A percentile compares a stretch with the other conserved stretches of the same genome.
Conservation (phyloP, 257 asterid genomes). For the Linaria vulgaris region DNA sequence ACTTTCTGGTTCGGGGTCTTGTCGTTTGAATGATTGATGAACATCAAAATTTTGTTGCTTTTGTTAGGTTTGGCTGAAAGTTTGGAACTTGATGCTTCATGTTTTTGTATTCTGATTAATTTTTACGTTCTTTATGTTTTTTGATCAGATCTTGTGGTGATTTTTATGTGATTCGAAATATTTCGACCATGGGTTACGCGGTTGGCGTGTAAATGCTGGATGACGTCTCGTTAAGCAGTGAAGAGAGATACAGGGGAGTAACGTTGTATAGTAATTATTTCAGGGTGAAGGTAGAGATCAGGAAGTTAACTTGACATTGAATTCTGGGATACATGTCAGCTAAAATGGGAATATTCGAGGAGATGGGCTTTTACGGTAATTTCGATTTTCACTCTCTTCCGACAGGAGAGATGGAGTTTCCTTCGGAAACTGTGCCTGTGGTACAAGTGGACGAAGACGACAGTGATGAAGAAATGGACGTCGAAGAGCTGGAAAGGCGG, state of each 20-base stretch:
- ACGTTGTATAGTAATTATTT: background rate
- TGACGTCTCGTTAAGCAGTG: too few relatives aligned
- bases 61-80: slow-evolving; percentile 18
- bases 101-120: slow-evolving; percentile 15
- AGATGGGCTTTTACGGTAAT: slow-evolving; percentile 48
- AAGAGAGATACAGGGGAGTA: too few relatives aligned
- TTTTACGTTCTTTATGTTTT: background rate
- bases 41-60: background rate
- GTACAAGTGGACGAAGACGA: slow-evolving; percentile 44
- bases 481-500: slow-evolving; percentile 51
- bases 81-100: slow-evolving; percentile 8
- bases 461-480: slow-evolving; percentile 59
- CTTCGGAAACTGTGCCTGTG: slow-evolving; percentile 30
- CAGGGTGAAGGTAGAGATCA: slow-evolving; percentile 20
- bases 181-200: background rate
- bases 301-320: slow-evolving; percentile 13
- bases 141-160: slow-evolving; percentile 30
- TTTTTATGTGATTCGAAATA: slow-evolving; percentile 5
- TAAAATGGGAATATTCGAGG: slow-evolving; percentile 49
- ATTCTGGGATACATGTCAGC: background rate
- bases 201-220: background rate
- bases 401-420: slow-evolving; percentile 33
- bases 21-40: background rate
- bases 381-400: slow-evolving; percentile 40
- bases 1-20: background rate